Evolutionary conservation across 805 yeast species (phyloP), one percentile per base, ranked within the genome.

Genomic region (Lachancea sp.): DNA sequence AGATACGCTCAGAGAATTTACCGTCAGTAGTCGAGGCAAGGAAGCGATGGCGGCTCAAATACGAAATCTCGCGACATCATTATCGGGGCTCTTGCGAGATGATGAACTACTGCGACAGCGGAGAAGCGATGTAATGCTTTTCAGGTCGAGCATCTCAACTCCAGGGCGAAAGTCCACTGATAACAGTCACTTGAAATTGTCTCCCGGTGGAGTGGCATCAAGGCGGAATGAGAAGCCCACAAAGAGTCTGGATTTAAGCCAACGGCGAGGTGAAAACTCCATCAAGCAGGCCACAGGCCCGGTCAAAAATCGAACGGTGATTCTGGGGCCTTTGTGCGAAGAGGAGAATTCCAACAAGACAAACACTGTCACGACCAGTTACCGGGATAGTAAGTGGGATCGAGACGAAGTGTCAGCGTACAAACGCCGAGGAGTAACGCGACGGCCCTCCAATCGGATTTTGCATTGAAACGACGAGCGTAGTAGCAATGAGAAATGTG

Each of bases 31-130:
- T 33, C 63, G 59, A 12, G 58, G 67, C 40, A 62, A 61, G 20
- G 51, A 51, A 1, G 54, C 64, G 22, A 56, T 76, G 39, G 50
- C 47, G 5, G 49, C 55, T 18, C 74, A 72, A 46, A 59, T 79
- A 35, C 49, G 61, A 3, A 65, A 31, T 7, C 46, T 52, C 5
- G 62, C 74, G 32, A 63, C 63, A 35, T 74, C 71, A 51, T 36
- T 60, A 5, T 40, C 51, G 9, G 63, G 61, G 41, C 67, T 70
- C 22, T 38, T 58, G 18, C 43, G 47, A 8, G 58, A 60, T 40
- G 54, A 51, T 19, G 50, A 46, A 9, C 34, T 58, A 7, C 45
- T 60, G 15, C 57, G 56, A 29, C 46, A 50, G 38, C 44, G 54
- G 25, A 46, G 61, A 23, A 45, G 40, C 19, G 60, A 60, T 20